Base-by-base conservation (phyloP, 495 filamentous ascomycete genomes). In the Hyaloscypha hepaticicola region DNA sequence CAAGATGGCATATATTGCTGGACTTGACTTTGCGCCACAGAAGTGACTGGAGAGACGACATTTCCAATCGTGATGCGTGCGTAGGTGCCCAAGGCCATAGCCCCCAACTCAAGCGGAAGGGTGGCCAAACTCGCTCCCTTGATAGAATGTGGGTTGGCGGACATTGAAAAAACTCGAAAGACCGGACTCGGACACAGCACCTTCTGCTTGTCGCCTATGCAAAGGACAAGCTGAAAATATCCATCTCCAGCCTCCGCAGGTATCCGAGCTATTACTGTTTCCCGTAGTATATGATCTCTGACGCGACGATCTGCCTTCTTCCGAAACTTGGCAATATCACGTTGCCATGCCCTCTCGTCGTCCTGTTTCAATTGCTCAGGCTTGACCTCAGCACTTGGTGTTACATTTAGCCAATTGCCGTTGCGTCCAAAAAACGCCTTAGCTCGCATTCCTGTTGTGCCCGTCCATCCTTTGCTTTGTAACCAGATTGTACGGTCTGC, bases 391-490 rank as follows among this genome's bases (percentile, higher is more conserved):
- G 78, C 72, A 2, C 78, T 72, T 0, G 88, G 88, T 0, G 88
- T 89, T 4, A 89, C 86, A 61, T 90, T 78, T 1, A 90, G 69
- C 88, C 88, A 90, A 73, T 75, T 77, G 21, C 79, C 75, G 45
- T 80, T 82, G 0, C 80, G 73, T 21, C 81, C 80, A 19, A 89
- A 70, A 9, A 88, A 68, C 2, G 85, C 79, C 69, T 88, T 88
- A 31, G 85, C 74, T 26, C 80, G 79, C 87, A 90, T 89, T 24
- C 88, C 88, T 21, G 84, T 83, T 66, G 88, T 87, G 8, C 88
- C 88, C 0, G 83, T 83, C 79, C 82, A 89, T 21, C 88, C 88
- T 58, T 85, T 85, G 68, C 78, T 80, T 72, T 90, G 87, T 34
- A 90, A 71, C 85, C 85, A 90, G 34, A 88, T 72, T 8, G 82